phyloP scores from a whole-genome alignment of 2,329 filamentous ascomycete genomes.

The Elsinoe arachidis region DNA sequence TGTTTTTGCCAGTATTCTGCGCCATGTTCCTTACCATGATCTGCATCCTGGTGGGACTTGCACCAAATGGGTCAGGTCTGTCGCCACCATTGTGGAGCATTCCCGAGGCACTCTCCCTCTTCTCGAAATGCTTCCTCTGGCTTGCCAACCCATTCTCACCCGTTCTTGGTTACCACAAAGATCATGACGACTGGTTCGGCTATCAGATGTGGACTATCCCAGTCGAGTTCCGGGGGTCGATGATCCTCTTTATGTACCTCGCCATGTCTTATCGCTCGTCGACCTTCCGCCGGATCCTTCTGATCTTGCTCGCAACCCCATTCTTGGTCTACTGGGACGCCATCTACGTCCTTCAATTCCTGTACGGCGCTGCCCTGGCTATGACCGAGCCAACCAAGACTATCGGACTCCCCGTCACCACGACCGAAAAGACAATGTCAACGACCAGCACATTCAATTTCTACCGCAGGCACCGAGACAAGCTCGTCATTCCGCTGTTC shows the following conservation, averaged over 20 bases:
- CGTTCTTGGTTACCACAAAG: background rate
- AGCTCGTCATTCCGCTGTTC: background rate
- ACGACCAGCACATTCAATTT: background rate
- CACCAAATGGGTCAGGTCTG: background rate
- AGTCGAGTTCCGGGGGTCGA: constrained; percentile 1
- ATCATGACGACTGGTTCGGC: background rate
- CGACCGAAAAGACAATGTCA: background rate
- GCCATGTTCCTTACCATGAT: constrained; percentile 13
- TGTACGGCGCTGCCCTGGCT: background rate
- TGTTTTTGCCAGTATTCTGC: constrained; percentile 19
- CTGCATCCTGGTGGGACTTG: background rate
- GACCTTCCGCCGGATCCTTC: background rate
- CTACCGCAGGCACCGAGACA: background rate
- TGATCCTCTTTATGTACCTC: constrained; percentile 3
- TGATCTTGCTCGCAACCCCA: background rate
- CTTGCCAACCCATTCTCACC: background rate
- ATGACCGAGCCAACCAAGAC: background rate
- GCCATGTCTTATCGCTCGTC: background rate
- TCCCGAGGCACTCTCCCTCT: background rate
- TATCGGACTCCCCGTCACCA: background rate
- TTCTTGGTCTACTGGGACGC: background rate
- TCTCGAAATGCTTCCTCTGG: background rate
- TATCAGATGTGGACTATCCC: constrained; percentile 4
- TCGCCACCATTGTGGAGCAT: background rate
- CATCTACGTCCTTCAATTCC: background rate